Evolutionary conservation across 1,284 basidiomycete genomes (phyloP).

Genomic region (Hemileccinum hortonii): DNA sequence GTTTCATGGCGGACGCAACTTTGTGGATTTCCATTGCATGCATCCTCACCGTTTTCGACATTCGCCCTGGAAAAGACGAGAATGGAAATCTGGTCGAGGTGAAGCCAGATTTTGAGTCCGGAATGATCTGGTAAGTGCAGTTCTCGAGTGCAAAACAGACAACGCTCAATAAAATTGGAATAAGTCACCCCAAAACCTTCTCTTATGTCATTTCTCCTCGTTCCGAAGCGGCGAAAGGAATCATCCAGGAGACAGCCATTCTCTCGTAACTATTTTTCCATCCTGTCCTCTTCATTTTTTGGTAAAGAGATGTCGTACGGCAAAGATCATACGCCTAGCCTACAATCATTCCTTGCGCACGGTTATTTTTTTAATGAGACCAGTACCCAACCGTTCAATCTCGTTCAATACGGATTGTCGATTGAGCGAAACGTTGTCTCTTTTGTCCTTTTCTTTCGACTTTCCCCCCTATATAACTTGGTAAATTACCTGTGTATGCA

Average conservation of each 20-base stretch:
- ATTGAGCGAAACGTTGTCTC: conserved; percentile 70
- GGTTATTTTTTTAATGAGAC: conserved; percentile 58
- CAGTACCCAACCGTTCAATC: conserved; percentile 75
- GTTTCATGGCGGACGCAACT: conserved; percentile 47
- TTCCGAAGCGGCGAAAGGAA: conserved; percentile 24
- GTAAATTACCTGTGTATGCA: conserved; percentile 8
- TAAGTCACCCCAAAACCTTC: conserved; percentile 31
- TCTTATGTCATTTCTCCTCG: conserved; percentile 35
- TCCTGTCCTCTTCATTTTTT: neutral
- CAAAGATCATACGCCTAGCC: neutral
- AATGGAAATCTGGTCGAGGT: conserved; percentile 33
- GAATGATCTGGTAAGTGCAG: conserved; percentile 43
- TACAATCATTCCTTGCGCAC: conserved; percentile 26
- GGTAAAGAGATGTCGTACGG: neutral
- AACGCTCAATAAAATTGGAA: conserved; percentile 2
- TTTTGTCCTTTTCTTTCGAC: conserved; percentile 58
- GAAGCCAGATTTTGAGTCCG: conserved; percentile 42
- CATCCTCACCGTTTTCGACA: conserved; percentile 46
- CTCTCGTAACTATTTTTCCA: conserved; percentile 12
- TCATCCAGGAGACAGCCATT: conserved; percentile 31
- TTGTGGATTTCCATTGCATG: conserved; percentile 53
- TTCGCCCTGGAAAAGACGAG: conserved; percentile 38
- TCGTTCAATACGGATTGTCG: conserved; percentile 70
- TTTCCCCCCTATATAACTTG: conserved; percentile 33
- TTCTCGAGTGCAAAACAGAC: neutral